These are phyloP conservation scores for Raddia distichophylla DNA, from an alignment of 176 grass and related monocot genomes.

Conservation along the genomic window DNA sequence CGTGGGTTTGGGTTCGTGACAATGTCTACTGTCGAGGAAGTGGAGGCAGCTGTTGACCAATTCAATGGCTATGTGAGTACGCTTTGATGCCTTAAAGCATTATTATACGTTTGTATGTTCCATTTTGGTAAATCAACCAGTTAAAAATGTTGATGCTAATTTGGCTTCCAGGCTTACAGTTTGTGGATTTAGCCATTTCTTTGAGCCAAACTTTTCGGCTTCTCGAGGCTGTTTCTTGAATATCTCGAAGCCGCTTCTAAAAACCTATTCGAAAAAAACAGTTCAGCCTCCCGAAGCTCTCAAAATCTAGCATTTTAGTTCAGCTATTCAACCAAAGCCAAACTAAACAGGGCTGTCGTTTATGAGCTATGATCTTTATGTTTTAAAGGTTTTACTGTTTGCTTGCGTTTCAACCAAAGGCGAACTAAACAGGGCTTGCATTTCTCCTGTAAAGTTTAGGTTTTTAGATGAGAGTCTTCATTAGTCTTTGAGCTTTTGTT, in stretches of 20 bases:
- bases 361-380: not conserved
- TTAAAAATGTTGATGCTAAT: not conserved
- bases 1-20: constrained; percentile 80
- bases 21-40: constrained; percentile 75
- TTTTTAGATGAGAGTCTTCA: not conserved
- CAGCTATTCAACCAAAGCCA: too few species aligned
- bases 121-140: not conserved
- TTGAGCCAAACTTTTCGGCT: too few species aligned
- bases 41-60: constrained; percentile 63
- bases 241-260: too few species aligned
- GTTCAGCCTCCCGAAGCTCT: too few species aligned
- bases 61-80: constrained; percentile 84
- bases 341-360: not conserved
- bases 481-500: not conserved
- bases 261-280: too few species aligned
- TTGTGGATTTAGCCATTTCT: too few species aligned
- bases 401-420: too few species aligned
- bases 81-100: not conserved
- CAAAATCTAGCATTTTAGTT: too few species aligned
- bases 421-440: too few species aligned
- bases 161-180: too few species aligned
- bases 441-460: not conserved
- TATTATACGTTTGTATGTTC: not conserved
- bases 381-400: not conserved
- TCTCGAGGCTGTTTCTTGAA: too few species aligned